Evolutionary conservation across 2,329 filamentous ascomycete species (phyloP), one percentile per base, ranked within the genome.

Genomic region (Periconia digitata): DNA sequence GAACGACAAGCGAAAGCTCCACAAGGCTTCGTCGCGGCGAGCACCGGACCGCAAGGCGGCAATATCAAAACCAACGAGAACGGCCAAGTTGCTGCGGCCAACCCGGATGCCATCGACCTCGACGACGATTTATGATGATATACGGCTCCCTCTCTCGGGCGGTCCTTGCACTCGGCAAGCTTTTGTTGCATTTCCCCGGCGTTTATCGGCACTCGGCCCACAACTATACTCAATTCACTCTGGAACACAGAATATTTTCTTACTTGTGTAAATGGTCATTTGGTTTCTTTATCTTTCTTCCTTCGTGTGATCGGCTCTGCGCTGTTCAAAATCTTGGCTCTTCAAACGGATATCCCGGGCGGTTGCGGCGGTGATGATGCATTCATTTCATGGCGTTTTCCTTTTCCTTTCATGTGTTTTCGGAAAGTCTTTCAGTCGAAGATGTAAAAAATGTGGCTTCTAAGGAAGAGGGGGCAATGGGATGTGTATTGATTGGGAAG

Each of bases 1-100:
- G 92, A 96, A 70, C 82, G 90, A 56, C 89, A 96, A 71, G 87
- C 90, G n/a, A 81, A 86, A 49, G 92, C 92, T 6, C 92, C 92
- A 0, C 83, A 86, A 20, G 94, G 94, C 18, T 99, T 99, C 63
- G 92, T 99, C 23, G 86, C 92, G 18, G 89, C 94, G 22, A 94
- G 84, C 66, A 87, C 85, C 32, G 89, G 85, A 1, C 82, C 86
- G 1, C 81, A 87, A 60, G 85, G 81, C 12, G 84, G 83, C 18
- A 81, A 83, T 58, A 72, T 75, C 47, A 59, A 66, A 35, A 62
- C 73, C n/a, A 67, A 69, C 3, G 71, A 76, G 34, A 57, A 60
- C 35, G 69, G 72, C 16, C 74, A 78, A 17, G 21, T n/a, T 4
- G 73, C 83, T 12, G 78, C 81, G 6, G 77, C 80, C 6, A 96